These are phyloP conservation scores for Scheffersomyces segobiensis DNA, from an alignment of 1,139 yeast genomes.

Conservation along the genomic window DNA sequence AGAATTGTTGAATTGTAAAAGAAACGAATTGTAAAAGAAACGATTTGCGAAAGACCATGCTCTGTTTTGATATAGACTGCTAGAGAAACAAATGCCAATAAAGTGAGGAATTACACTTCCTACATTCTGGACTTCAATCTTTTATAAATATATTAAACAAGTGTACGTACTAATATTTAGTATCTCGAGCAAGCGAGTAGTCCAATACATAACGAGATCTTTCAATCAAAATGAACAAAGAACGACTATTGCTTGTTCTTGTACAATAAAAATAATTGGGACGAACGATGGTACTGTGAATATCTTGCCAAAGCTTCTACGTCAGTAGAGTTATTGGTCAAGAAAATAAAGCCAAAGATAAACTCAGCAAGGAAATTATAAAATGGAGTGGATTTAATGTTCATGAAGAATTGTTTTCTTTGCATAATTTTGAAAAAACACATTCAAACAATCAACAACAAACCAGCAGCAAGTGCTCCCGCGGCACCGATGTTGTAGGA, in stretches of 20 bases:
- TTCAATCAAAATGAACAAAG: neutral
- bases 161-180: neutral
- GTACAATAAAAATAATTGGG: neutral
- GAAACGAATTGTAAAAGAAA: too few species aligned
- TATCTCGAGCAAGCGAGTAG: neutral
- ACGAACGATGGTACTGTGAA: neutral
- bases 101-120: neutral
- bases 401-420: neutral
- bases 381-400: neutral
- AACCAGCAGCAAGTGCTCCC: conserved; percentile 37
- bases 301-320: neutral
- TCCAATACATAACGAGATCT: neutral
- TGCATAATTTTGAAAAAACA: neutral
- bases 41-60: too few species aligned
- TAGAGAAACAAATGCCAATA: too few species aligned
- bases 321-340: neutral
- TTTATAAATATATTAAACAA: neutral
- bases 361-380: neutral
- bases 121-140: neutral
- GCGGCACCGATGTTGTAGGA: conserved; percentile 31
- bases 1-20: neutral
- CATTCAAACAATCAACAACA: conserved; percentile 24
- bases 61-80: too few species aligned
- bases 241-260: neutral
- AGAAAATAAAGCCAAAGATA: neutral